These are phyloP conservation scores for Aristolochia contorta DNA, from an alignment of 164 flowering plant genomes.

Conservation along the genomic window DNA sequence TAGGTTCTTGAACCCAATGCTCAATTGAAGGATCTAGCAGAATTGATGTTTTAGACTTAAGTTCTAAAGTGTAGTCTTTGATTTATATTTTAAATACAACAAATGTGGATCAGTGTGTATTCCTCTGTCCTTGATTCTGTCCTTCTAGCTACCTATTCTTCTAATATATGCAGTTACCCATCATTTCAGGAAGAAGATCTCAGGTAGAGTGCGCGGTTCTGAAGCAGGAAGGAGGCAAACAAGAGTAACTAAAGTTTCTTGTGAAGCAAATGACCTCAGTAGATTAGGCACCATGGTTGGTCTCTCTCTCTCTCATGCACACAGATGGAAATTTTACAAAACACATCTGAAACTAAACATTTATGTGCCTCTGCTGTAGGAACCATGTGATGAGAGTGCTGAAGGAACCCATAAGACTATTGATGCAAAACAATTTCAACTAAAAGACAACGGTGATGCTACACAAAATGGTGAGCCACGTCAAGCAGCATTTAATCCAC, in stretches of 20 bases:
- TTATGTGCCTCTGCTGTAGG: conserved; percentile 19
- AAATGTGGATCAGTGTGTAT: too few species aligned
- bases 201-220: conserved; percentile 28
- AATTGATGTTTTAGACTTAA: too few species aligned
- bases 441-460: conserved; percentile 15
- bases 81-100: too few species aligned
- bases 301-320: not conserved
- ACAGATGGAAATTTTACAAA: too few species aligned
- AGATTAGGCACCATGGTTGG: conserved; percentile 10
- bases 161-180: too few species aligned
- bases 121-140: too few species aligned
- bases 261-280: conserved; percentile 26
- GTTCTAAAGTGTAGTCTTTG: too few species aligned
- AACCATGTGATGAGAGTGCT: conserved; percentile 9
- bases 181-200: conserved; percentile 41
- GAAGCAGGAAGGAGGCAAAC: conserved; percentile 35
- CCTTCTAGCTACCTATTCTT: too few species aligned
- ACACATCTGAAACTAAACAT: too few species aligned
- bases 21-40: too few species aligned
- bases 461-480: conserved; percentile 8
- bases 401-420: conserved; percentile 12
- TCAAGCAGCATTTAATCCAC: conserved; percentile 19
- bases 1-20: too few species aligned
- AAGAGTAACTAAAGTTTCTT: conserved; percentile 26
- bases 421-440: conserved; percentile 7